Evolutionary conservation across 2,329 filamentous ascomycete species (phyloP).

Genomic region (Nemania serpens): DNA sequence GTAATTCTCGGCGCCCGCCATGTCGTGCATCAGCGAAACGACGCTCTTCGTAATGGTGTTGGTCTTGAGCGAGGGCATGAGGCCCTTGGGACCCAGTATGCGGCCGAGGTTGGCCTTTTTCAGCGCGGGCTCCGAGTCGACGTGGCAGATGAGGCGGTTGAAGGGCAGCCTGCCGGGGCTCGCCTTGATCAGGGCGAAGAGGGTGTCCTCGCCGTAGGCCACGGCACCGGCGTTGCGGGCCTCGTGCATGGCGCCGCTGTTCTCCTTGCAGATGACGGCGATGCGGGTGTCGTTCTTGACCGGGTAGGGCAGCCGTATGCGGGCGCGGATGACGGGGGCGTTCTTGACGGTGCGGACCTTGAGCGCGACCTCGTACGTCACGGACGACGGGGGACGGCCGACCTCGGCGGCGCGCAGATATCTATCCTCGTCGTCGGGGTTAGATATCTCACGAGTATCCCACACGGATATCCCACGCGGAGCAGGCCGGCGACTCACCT

Average conservation of each 20-base stretch:
- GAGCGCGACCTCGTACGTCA: conserved; percentile 89
- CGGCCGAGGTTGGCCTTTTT: conserved; percentile 80
- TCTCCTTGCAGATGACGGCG: conserved; percentile 87
- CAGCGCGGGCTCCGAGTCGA: conserved; percentile 75
- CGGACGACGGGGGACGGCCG: conserved; percentile 70
- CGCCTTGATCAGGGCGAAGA: conserved; percentile 77
- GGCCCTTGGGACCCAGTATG: conserved; percentile 81
- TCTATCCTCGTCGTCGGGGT: too few relatives aligned
- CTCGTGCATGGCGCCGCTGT: conserved; percentile 72
- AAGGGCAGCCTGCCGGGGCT: conserved; percentile 78
- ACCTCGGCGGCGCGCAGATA: conserved; percentile 94
- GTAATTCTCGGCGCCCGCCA: conserved; percentile 85
- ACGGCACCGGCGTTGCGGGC: conserved; percentile 79
- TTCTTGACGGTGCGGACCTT: conserved; percentile 83
- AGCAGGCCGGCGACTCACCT: too few relatives aligned
- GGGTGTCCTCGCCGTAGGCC: conserved; percentile 80
- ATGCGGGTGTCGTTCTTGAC: conserved; percentile 88
- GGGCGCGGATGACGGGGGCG: conserved; percentile 84
- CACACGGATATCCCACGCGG: too few relatives aligned
- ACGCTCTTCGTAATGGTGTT: conserved; percentile 89
- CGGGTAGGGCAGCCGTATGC: conserved; percentile 84
- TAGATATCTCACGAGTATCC: too few relatives aligned
- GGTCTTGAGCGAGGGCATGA: conserved; percentile 90
- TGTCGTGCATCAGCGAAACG: conserved; percentile 72
- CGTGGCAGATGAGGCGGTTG: conserved; percentile 86